These are phyloP conservation scores for Symmetrospora coprosmae DNA, from an alignment of 768 basidiomycete species.

Conservation along the genomic window DNA sequence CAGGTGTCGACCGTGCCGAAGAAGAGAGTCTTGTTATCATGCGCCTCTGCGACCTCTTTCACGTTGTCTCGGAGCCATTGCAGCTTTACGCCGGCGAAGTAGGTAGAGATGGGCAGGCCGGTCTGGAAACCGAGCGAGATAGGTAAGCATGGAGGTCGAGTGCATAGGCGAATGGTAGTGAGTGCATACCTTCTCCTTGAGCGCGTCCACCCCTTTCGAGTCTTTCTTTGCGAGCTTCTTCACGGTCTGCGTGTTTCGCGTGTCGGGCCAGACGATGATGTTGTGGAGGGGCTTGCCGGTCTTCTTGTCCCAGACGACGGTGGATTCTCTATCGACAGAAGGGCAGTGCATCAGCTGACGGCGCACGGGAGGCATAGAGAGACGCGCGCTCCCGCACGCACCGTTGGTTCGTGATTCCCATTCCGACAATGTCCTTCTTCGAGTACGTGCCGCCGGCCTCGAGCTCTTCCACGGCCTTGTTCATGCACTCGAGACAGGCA, in stretches of 20 bases:
- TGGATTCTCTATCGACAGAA: slow-evolving; percentile 88
- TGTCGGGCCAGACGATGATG: slow-evolving; percentile 93
- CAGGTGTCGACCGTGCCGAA: slow-evolving; percentile 97
- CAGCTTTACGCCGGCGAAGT: slow-evolving; percentile 60
- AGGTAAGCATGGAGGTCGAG: slow-evolving; percentile 43
- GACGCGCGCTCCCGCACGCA: no score
- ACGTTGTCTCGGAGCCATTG: slow-evolving; percentile 85
- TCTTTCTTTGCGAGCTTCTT: slow-evolving; percentile 65
- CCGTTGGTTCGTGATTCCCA: slow-evolving; percentile 77
- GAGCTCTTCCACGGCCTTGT: slow-evolving; percentile 54
- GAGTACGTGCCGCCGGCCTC: slow-evolving; percentile 57
- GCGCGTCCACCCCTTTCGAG: slow-evolving; percentile 50
- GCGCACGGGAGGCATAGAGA: no score
- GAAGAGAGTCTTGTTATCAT: slow-evolving; percentile 61
- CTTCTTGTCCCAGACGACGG: slow-evolving; percentile 77
- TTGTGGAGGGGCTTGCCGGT: slow-evolving; percentile 78
- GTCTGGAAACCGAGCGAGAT: slow-evolving; percentile 24
- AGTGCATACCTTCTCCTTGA: slow-evolving; percentile 43
- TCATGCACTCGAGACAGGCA: slow-evolving; percentile 61
- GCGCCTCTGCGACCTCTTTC: slow-evolving; percentile 58
- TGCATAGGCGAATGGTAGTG: neutral
- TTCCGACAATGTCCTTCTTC: slow-evolving; percentile 65
- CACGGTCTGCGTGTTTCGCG: slow-evolving; percentile 73
- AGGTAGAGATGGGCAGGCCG: slow-evolving; percentile 45
- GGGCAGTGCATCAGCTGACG: no score